Conservation (phyloP, 1,139 yeast genomes). For the Diutina ranongensis region DNA sequence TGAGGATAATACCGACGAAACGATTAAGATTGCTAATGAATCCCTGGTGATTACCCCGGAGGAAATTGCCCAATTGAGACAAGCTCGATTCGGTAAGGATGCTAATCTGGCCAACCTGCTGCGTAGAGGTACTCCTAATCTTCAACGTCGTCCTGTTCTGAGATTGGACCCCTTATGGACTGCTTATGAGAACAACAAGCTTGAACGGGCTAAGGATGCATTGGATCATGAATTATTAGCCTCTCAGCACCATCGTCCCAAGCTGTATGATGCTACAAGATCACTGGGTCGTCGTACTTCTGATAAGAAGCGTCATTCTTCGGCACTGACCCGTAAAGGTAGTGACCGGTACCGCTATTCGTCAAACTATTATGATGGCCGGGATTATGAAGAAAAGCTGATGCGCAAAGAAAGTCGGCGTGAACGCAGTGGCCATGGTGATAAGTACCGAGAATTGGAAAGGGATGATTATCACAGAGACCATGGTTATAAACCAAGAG, state of each 20-base stretch:
- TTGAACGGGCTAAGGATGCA: conserved; percentile 34
- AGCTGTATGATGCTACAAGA: background rate
- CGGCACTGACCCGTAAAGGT: background rate
- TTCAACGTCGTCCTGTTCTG: conserved; percentile 54
- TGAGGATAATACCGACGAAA: conserved; percentile 13
- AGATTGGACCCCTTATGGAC: conserved; percentile 55
- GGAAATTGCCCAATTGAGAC: background rate
- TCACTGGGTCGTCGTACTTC: background rate
- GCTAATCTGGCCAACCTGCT: background rate
- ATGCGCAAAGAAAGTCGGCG: background rate
- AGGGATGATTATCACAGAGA: no score
- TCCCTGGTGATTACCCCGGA: background rate
- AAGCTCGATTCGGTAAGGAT: background rate
- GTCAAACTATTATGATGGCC: background rate
- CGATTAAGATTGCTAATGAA: conserved; percentile 15
- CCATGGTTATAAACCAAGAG: no score
- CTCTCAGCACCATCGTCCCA: background rate
- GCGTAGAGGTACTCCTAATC: conserved; percentile 30
- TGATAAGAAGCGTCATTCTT: background rate
- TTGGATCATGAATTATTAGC: conserved; percentile 23
- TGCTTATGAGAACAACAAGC: conserved; percentile 37
- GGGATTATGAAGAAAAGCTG: background rate
- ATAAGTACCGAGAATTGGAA: background rate
- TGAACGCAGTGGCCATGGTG: no score
- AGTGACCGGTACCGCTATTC: conserved; percentile 4